Evolutionary conservation across 73 alveolate genomes (phyloP).

Genomic region (Symbiodinium natans): DNA sequence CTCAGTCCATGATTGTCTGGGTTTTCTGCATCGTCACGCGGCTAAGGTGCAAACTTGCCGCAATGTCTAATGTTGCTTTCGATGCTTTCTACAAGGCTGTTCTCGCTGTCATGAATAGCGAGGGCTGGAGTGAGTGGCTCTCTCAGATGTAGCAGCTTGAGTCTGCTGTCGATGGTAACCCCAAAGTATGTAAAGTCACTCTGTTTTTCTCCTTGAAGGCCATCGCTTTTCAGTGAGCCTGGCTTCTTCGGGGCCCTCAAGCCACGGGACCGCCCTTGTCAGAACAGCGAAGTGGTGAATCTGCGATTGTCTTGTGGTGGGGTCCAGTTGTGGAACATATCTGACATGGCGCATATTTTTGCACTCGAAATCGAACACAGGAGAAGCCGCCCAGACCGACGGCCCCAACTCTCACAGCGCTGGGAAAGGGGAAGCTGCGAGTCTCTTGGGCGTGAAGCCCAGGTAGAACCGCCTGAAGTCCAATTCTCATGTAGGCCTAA

Average conservation of each 20-base stretch:
- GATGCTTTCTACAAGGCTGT: conserved; percentile 28
- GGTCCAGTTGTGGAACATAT: background rate
- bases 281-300: background rate
- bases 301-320: background rate
- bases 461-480: background rate
- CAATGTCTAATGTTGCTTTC: too few relatives aligned
- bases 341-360: background rate
- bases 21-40: too few relatives aligned
- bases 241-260: conserved; percentile 54
- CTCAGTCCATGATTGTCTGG: background rate
- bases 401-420: conserved; percentile 52
- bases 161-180: background rate
- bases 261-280: conserved; percentile 15
- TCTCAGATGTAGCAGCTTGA: background rate
- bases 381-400: conserved; percentile 90
- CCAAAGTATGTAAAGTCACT: too few relatives aligned
- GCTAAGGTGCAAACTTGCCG: too few relatives aligned
- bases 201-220: background rate
- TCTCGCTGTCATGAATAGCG: conserved; percentile 84
- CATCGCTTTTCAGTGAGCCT: conserved; percentile 70
- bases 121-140: conserved; percentile 78
- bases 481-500: background rate
- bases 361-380: background rate
- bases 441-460: conserved; percentile 57
- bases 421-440: conserved; percentile 84